phyloP scores from a whole-genome alignment of 2,329 filamentous ascomycete species.

The Rhinocladiella similis region DNA sequence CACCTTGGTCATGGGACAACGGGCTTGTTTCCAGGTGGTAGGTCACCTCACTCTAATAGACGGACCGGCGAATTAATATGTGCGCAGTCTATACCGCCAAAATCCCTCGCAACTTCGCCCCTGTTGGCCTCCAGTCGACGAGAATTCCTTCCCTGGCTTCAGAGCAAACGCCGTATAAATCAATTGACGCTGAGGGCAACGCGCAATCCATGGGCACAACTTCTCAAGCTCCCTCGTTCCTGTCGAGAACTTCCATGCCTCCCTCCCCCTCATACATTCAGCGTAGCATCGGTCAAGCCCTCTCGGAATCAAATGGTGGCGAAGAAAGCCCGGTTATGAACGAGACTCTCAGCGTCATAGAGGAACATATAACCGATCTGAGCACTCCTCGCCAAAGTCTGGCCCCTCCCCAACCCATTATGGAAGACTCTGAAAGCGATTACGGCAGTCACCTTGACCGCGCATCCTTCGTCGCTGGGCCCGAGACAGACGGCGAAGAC shows the following conservation, averaged over 20 bases:
- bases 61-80: conserved; percentile 6
- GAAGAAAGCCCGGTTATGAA: conserved; percentile 80
- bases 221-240: conserved; percentile 30
- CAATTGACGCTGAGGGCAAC: background rate
- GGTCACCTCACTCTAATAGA: background rate
- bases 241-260: conserved; percentile 39
- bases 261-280: conserved; percentile 38
- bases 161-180: too few species aligned
- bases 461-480: conserved; percentile 84
- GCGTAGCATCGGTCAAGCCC: conserved; percentile 45
- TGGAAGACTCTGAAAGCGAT: conserved; percentile 73
- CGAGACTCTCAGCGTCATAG: conserved; percentile 92
- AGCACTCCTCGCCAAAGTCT: conserved; percentile 60
- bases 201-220: conserved; percentile 16
- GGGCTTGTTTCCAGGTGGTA: conserved; percentile 52
- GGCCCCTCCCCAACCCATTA: conserved; percentile 28
- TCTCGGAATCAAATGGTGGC: conserved; percentile 51
- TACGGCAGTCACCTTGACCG: conserved; percentile 79
- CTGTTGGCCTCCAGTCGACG: conserved; percentile 7
- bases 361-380: conserved; percentile 94
- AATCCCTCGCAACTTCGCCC: conserved; percentile 23
- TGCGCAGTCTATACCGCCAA: conserved; percentile 29
- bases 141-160: background rate
- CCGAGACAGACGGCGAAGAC: conserved; percentile 94
- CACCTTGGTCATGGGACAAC: conserved; percentile 43